Evolutionary conservation across 352 stramenopile species (phyloP).

Genomic region (Phytophthora chlamydospora): DNA sequence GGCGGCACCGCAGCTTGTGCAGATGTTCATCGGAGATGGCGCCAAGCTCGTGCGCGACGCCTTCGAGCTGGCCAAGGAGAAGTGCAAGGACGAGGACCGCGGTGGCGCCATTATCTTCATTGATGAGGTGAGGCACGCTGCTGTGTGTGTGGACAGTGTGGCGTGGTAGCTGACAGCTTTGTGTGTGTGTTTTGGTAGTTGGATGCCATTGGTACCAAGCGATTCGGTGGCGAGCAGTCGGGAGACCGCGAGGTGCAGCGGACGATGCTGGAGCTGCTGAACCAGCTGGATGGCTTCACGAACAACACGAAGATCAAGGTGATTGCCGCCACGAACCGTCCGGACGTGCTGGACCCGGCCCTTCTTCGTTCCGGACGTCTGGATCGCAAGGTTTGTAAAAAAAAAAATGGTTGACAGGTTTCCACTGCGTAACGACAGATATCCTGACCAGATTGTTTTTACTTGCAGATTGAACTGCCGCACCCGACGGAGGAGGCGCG

Average conservation of each 20-base stretch:
- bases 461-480: conserved; percentile 95
- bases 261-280: conserved; percentile 99
- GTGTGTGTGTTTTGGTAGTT: conserved; percentile 53
- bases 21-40: conserved; percentile 99
- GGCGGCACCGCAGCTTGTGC: conserved; percentile 96
- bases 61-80: conserved; percentile 96
- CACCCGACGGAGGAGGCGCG: conserved; percentile 97
- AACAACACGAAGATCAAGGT: conserved; percentile 99
- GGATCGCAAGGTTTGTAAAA: conserved; percentile 91
- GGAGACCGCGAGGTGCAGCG: conserved; percentile 97
- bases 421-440: neutral
- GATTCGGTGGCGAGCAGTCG: conserved; percentile 97
- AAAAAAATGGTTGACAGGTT: neutral
- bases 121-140: conserved; percentile 87
- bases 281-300: conserved; percentile 98
- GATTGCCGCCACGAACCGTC: conserved; percentile 98
- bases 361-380: conserved; percentile 93
- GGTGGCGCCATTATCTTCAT: conserved; percentile 99
- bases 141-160: neutral
- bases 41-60: conserved; percentile 98
- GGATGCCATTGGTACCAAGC: conserved; percentile 98
- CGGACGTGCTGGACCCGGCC: conserved; percentile 96
- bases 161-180: neutral
- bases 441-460: neutral
- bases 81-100: conserved; percentile 90